A percentile compares a stretch with the other conserved stretches of the same genome.
phyloP scores from a whole-genome alignment of 768 basidiomycete genomes.

The Ramaria sp. region DNA sequence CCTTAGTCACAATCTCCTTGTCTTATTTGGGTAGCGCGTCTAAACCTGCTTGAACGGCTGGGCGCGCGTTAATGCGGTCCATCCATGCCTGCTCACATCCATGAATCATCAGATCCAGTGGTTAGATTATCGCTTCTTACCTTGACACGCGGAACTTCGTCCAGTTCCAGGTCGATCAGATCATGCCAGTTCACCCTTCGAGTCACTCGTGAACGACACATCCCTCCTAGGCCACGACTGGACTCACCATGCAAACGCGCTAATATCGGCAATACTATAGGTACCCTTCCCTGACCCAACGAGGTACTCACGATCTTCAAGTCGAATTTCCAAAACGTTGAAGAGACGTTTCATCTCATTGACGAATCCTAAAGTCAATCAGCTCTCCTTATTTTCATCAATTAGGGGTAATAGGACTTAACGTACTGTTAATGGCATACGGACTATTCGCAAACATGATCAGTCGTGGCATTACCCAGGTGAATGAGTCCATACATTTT shows the following conservation, averaged over 20 bases:
- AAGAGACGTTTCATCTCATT: slow-evolving; percentile 80
- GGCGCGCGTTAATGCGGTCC: slow-evolving; percentile 26
- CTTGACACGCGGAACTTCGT: slow-evolving; percentile 55
- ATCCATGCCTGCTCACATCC: slow-evolving; percentile 27
- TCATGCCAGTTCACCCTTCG: slow-evolving; percentile 43
- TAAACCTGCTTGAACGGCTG: slow-evolving; percentile 23
- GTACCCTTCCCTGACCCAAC: slow-evolving; percentile 64
- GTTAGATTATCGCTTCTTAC: slow-evolving; percentile 19
- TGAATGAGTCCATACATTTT: slow-evolving; percentile 42
- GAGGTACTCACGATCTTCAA: slow-evolving; percentile 67
- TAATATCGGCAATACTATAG: slow-evolving; percentile 63
- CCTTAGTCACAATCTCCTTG: slow-evolving; percentile 10
- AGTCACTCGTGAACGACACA: background rate
- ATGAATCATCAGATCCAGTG: slow-evolving; percentile 3
- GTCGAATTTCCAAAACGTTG: slow-evolving; percentile 69
- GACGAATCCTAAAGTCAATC: slow-evolving; percentile 27
- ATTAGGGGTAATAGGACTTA: background rate
- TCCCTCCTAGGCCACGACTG: background rate
- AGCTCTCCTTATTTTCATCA: background rate
- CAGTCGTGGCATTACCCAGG: background rate
- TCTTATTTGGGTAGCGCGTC: slow-evolving; percentile 16
- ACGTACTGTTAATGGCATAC: slow-evolving; percentile 30
- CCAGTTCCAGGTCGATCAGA: slow-evolving; percentile 44
- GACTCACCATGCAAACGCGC: slow-evolving; percentile 49
- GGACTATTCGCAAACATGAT: slow-evolving; percentile 11